Base-by-base conservation (phyloP, 108 stramenopile genomes). In the Seminavis robusta region DNA sequence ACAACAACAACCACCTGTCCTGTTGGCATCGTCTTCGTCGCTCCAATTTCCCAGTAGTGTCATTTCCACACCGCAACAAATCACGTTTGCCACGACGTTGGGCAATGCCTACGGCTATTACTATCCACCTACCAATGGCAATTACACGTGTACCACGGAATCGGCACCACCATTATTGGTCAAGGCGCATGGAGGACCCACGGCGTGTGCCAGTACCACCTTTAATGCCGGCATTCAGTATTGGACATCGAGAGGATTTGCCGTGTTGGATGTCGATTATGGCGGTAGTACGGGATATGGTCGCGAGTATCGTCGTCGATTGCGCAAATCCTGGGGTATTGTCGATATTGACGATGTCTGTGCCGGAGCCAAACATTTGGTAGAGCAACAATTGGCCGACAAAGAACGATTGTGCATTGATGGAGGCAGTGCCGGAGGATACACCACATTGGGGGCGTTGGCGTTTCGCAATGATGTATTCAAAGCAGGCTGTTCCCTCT, bases 121-220 rank as follows among this genome's bases (percentile, higher is more conserved):
- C 37, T 90, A 90, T 43, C 63, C 78, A 13, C 85, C 89, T 1
- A 80, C 59, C 47, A 80, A 79, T 62, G 63, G 52, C n/a, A 28
- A 52, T 2, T 79, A 62, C 40, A 45, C 38, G 0, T 71, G 74
- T 51, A 51, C 69, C 0, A 66, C 73, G 6, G 64, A 58, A 11
- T 63, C 51, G 3, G 65, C 70, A 0, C 90, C 90, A 24, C 89
- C 89, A 26, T 67, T 92, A 1, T 47, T 92, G 21, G 86, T 92
- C 24, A 92, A 92, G 53, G 86, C 79, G 4, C 90, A 92, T 57
- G 90, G 90, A 31, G 90, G 90, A 19, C 88, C 88, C 15, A 90
- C 88, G 28, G 63, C 80, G 0, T 73, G 83, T 26, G 80, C 90
- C 5, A 63, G 69, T 13, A 77, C 81, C 9, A 71, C 76, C 24